phyloP scores from a whole-genome alignment of 2,329 filamentous ascomycete genomes.

The Aspergillus sclerotialis region DNA sequence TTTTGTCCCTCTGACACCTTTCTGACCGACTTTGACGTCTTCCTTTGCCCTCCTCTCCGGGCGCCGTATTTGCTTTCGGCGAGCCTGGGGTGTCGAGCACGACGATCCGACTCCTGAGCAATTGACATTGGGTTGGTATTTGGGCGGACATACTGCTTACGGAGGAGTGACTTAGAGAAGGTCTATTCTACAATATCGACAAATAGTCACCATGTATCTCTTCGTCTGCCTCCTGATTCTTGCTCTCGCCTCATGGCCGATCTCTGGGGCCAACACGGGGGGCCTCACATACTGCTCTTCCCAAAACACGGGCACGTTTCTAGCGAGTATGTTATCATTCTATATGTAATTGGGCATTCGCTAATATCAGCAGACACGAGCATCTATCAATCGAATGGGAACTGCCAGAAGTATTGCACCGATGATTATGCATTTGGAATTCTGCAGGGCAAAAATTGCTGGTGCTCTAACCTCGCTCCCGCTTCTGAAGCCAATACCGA shows the following conservation, averaged over 20 bases:
- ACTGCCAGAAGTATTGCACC: conserved; percentile 33
- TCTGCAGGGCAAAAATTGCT: conserved; percentile 40
- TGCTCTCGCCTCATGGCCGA: conserved; percentile 19
- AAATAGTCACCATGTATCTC: conserved; percentile 14
- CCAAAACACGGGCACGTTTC: conserved; percentile 37
- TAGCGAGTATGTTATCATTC: conserved; percentile 25
- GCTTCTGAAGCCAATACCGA: conserved; percentile 24
- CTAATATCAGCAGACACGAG: conserved; percentile 30
- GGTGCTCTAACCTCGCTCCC: conserved; percentile 43
- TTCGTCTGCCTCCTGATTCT: conserved; percentile 13
- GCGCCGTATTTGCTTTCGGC: no score
- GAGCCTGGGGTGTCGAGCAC: no score
- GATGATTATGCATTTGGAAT: conserved; percentile 40
- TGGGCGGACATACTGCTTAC: no score
- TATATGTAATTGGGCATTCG: no score
- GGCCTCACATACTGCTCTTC: conserved; percentile 36
- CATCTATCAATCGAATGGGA: conserved; percentile 41
- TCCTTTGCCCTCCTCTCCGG: conserved; percentile 1
- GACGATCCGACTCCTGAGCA: no score
- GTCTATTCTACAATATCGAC: no score
- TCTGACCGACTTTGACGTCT: not conserved
- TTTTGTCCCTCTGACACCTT: not conserved
- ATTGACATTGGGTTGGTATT: no score
- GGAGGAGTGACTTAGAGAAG: no score
- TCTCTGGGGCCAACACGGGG: conserved; percentile 10